phyloP scores from a whole-genome alignment of 2,329 filamentous ascomycete species.

The Colletotrichum cordylinicola region DNA sequence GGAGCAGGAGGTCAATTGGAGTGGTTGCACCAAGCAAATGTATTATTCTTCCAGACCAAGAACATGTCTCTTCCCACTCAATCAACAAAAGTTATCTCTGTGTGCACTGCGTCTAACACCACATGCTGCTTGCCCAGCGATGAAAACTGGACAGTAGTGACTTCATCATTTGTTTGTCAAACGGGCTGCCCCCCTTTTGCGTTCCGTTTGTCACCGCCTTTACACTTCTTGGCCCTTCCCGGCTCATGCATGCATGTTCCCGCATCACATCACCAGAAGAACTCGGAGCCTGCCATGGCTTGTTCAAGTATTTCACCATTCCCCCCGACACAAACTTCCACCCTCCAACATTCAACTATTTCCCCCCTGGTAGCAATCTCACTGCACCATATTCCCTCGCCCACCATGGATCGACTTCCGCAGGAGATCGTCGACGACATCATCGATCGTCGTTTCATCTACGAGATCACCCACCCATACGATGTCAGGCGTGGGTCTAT shows the following conservation, averaged over 20 bases:
- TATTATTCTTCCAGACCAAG: not conserved
- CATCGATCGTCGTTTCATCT: not conserved
- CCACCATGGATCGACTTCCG: not conserved
- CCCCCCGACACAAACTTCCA: not conserved
- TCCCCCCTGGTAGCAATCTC: not conserved
- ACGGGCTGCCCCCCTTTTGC: not conserved
- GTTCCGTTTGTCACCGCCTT: not conserved
- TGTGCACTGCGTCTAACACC: not conserved
- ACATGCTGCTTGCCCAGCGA: not conserved
- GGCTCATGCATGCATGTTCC: not conserved
- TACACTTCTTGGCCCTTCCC: not conserved
- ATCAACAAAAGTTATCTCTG: not conserved
- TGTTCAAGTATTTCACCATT: not conserved
- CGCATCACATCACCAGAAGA: not conserved
- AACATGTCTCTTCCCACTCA: not conserved
- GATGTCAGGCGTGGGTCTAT: not conserved
- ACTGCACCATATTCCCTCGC: not conserved
- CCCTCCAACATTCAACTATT: not conserved
- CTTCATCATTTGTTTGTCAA: not conserved
- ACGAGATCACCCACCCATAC: not conserved
- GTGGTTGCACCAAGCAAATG: not conserved
- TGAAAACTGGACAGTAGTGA: not conserved
- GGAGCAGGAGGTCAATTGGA: accelerated
- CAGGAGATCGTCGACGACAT: not conserved
- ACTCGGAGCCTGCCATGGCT: not conserved